Conservation (phyloP, 345 rosid genomes). For the Stellera chamaejasme region DNA sequence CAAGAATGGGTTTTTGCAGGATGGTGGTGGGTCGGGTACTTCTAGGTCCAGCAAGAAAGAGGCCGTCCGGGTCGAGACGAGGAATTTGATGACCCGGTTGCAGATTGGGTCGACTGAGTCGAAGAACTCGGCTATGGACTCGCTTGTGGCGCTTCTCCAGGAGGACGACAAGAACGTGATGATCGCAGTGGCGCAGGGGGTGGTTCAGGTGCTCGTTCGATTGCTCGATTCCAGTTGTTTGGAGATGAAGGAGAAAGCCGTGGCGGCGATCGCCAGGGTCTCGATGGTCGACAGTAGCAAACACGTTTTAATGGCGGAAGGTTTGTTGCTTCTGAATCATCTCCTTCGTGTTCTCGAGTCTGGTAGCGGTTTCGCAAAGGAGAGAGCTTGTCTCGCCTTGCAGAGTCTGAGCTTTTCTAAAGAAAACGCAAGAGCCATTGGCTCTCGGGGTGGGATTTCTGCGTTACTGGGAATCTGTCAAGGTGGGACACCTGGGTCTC, state of each 20-base stretch:
- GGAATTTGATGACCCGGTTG: conserved; percentile 56
- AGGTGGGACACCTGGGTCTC: conserved; percentile 77
- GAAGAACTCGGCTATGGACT: conserved; percentile 66
- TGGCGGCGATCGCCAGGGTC: conserved; percentile 61
- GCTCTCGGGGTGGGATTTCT: conserved; percentile 81
- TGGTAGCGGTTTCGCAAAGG: conserved; percentile 78
- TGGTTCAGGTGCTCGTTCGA: conserved; percentile 67
- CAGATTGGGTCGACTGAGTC: conserved; percentile 79
- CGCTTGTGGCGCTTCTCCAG: conserved; percentile 36
- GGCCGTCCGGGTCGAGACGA: conserved; percentile 53
- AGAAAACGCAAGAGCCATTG: conserved; percentile 79
- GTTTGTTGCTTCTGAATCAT: conserved; percentile 59
- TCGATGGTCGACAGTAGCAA: conserved; percentile 74
- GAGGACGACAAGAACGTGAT: conserved; percentile 87
- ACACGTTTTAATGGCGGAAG: conserved; percentile 69
- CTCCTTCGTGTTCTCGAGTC: conserved; percentile 76
- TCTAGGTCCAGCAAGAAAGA: conserved; percentile 42
- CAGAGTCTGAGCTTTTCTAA: conserved; percentile 60
- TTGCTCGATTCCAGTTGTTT: conserved; percentile 53
- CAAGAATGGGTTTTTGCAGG: conserved; percentile 49
- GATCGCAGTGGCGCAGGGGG: conserved; percentile 83
- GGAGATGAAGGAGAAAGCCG: conserved; percentile 67
- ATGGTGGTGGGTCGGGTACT: conserved; percentile 15
- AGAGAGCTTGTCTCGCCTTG: conserved; percentile 78
- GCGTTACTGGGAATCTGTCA: conserved; percentile 75